Evolutionary conservation across 352 stramenopile genomes (phyloP), one percentile per base, ranked within the genome.

Genomic region (Blastocystis hominis): DNA sequence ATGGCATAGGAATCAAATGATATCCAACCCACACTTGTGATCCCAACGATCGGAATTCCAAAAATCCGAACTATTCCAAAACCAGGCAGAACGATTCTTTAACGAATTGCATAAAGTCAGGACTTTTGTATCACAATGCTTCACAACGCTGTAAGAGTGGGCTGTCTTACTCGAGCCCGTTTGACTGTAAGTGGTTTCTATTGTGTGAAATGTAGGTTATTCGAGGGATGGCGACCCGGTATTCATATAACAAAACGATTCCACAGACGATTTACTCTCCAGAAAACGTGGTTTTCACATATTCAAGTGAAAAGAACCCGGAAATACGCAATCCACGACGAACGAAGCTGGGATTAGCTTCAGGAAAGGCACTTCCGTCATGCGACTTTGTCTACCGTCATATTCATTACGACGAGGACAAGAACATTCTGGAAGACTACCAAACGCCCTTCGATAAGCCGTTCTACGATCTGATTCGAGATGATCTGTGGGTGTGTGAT

Each of bases 221-320:
- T 15, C 72, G 72, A 42, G 56, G 72, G 36, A 36, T 84, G 13
- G 56, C 72, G 17, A 84, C 72, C 13, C 72, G 72, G 7, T 84
- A 84, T 46, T 64, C 72, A 30, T 84, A 84, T 30, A 84, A 84
- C 72, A 84, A 84, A 34, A 84, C 72, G 46, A 84, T 84, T 69
- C 72, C 72, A 13, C 72, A 84, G 36, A 84, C 72, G 20, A 66
- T 84, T 13, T 84, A 84, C 46, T 66, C 72, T 6, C 59, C 59
- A 42, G 53, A 84, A 34, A 61, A 69, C 46, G 44, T 84, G 9
- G 72, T 69, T 77, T 30, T 68, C 54, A 3, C 47, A 17, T 68
- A 68, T 84, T 46, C 9, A 24, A 15, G 40, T 38, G 38, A 46
- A 42, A 17, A 20, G n/a, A 24, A 30, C 38, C 53, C 53, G 3